These are phyloP conservation scores for Earliella scabrosa DNA, from an alignment of 1,284 basidiomycete species.

Conservation along the genomic window DNA sequence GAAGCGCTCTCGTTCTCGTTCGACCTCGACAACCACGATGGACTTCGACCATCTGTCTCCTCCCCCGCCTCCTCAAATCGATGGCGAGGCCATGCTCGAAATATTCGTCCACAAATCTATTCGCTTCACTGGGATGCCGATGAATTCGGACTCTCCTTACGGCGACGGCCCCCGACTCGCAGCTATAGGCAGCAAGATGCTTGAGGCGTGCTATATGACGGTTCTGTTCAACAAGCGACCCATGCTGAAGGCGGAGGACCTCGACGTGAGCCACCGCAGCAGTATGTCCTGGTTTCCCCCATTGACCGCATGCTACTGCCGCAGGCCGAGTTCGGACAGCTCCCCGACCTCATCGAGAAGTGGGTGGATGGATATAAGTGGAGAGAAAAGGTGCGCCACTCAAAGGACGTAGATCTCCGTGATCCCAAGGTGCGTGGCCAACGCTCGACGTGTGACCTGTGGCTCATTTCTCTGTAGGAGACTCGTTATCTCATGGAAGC, in stretches of 20 bases:
- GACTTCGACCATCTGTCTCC: slow-evolving; percentile 38
- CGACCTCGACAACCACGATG: slow-evolving; percentile 27
- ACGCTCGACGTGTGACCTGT: slow-evolving; percentile 7
- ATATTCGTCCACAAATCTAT: slow-evolving; percentile 72
- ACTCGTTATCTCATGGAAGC: slow-evolving; percentile 60
- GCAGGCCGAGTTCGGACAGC: slow-evolving; percentile 35
- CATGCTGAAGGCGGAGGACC: slow-evolving; percentile 48
- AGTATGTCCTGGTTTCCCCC: slow-evolving; percentile 13
- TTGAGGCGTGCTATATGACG: slow-evolving; percentile 54
- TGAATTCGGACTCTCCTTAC: slow-evolving; percentile 43
- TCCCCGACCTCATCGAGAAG: slow-evolving; percentile 48
- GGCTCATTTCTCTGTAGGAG: slow-evolving; percentile 47
- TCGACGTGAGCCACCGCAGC: slow-evolving; percentile 47
- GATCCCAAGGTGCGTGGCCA: slow-evolving; percentile 50
- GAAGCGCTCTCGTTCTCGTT: slow-evolving; percentile 34
- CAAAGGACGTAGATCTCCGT: slow-evolving; percentile 44
- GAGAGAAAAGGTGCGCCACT: slow-evolving; percentile 60
- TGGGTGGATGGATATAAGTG: slow-evolving; percentile 66
- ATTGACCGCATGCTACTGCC: no score
- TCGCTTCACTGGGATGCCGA: slow-evolving; percentile 45
- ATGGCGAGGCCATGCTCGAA: slow-evolving; percentile 60
- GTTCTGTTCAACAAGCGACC: slow-evolving; percentile 60
- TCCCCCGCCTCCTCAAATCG: slow-evolving; percentile 48
- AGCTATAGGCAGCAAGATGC: slow-evolving; percentile 53
- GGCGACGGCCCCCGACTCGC: slow-evolving; percentile 64